Evolutionary conservation across 306 rosid genomes (phyloP).

Genomic region (Myrica gale): DNA sequence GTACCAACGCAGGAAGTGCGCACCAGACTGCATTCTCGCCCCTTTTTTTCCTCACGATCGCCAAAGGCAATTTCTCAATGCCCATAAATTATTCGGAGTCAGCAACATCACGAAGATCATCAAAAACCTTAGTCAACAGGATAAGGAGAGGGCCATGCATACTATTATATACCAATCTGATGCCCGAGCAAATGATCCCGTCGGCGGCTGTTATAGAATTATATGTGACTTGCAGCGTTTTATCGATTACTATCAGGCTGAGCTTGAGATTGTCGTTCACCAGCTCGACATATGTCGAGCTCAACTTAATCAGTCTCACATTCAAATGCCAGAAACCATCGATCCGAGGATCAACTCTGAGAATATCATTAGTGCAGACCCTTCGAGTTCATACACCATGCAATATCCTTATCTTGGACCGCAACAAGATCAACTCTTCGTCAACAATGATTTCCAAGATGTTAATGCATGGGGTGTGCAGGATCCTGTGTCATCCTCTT

Average conservation of each 20-base stretch:
- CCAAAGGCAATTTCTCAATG: slow-evolving; percentile 58
- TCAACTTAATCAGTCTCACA: slow-evolving; percentile 22
- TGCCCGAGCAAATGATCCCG: slow-evolving; percentile 63
- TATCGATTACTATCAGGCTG: slow-evolving; percentile 29
- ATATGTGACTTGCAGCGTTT: slow-evolving; percentile 40
- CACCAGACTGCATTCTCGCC: slow-evolving; percentile 67
- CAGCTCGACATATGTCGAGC: slow-evolving; percentile 51
- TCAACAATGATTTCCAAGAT: slow-evolving; percentile 36
- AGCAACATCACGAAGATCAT: slow-evolving; percentile 60
- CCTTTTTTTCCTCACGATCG: slow-evolving; percentile 78
- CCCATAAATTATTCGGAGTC: slow-evolving; percentile 77
- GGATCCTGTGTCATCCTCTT: slow-evolving; percentile 38
- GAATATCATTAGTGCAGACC: slow-evolving; percentile 29
- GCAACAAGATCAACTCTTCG: slow-evolving; percentile 24
- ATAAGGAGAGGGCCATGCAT: slow-evolving; percentile 46
- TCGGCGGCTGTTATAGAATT: slow-evolving; percentile 57
- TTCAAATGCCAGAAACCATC: neutral
- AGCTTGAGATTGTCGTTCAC: slow-evolving; percentile 51
- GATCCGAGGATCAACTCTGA: slow-evolving; percentile 11
- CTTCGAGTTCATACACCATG: slow-evolving; percentile 35
- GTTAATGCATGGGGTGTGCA: slow-evolving; percentile 54
- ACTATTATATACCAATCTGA: slow-evolving; percentile 62
- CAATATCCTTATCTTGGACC: slow-evolving; percentile 32
- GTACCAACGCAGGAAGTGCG: slow-evolving; percentile 75
- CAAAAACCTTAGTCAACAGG: slow-evolving; percentile 25